Evolutionary conservation across 2,329 filamentous ascomycete genomes (phyloP), one percentile per base, ranked within the genome.

Genomic region (Hypoxylon sp.): DNA sequence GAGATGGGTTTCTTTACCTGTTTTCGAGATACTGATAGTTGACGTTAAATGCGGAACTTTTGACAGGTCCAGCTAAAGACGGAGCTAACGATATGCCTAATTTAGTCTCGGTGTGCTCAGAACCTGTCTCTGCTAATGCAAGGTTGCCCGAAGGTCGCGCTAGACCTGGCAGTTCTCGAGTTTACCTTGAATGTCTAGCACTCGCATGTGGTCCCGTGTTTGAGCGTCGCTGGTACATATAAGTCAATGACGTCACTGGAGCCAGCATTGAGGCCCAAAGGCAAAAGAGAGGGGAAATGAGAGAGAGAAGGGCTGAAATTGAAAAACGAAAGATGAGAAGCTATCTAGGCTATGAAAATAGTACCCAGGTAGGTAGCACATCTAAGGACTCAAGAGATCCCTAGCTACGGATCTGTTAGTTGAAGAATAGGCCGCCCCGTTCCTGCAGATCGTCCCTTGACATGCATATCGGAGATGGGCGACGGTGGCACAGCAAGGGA

Each of bases 401-500:
- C 35, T 24, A 42, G 10, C 39, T 54, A 48, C 46, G 62, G 44
- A 63, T 57, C 35, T 55, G 50, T 57, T 15, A 56, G 54, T 61
- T 51, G 44, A 50, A 62, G 55, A 44, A 42, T 42, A 52, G 58
- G 60, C 56, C 57, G 61, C 54, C 55, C 55, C 32, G 64, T 64
- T 56, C 67, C 64, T 69, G 67, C 57, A 67, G 55, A 65, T 69
- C 64, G 52, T 65, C 53, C 58, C 60, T 67, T 59, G 55, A 67
- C 59, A 53, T 69, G 63, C 67, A 69, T 67, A 64, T 57, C 46
- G 48, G 46, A 57, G 31, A 61, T 39, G 39, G 17, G 19, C 8
- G 39, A 11, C 21, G 39, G 39, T 44, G 17, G 39, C 11, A 44
- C 53, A 44, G 13, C 39, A 60, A 32, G 39, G 57, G 52, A 44